Percentiles rank a stretch among this genome's conserved stretches.
phyloP scores from a whole-genome alignment of 1,139 yeast species.

The Pichia sp. region DNA sequence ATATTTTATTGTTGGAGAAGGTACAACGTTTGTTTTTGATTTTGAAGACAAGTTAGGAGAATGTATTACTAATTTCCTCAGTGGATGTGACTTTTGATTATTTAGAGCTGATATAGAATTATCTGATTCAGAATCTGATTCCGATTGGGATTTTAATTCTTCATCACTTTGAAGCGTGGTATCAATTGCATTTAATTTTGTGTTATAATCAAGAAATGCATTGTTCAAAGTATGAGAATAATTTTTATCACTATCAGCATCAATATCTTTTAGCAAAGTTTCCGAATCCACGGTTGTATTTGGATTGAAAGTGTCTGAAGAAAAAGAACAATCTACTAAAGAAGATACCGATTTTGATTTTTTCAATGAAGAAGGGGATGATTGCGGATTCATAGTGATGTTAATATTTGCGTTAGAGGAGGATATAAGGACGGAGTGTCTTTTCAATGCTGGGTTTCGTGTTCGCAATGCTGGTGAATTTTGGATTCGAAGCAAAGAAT shows the following conservation, averaged over 20 bases:
- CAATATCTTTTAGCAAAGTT: too few relatives aligned
- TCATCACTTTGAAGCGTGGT: too few relatives aligned
- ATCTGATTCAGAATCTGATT: not conserved
- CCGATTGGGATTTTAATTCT: not conserved
- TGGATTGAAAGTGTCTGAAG: constrained; percentile 7
- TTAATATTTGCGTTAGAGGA: not conserved
- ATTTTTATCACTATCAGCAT: constrained; percentile 8
- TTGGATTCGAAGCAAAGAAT: too few relatives aligned
- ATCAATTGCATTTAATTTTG: constrained; percentile 1
- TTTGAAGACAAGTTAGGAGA: constrained; percentile 3
- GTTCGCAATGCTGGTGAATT: too few relatives aligned
- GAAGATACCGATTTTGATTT: not conserved
- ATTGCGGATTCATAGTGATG: not conserved
- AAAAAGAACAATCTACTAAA: not conserved
- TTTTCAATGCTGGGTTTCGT: too few relatives aligned
- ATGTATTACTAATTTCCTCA: constrained; percentile 7
- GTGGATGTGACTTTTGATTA: constrained; percentile 2
- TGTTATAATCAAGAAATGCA: constrained; percentile 11
- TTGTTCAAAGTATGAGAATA: constrained; percentile 6
- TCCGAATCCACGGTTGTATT: constrained; percentile 7
- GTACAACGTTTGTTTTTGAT: not conserved
- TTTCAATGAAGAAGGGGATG: not conserved
- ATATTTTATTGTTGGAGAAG: not conserved
- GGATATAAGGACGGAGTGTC: too few relatives aligned
- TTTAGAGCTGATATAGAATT: not conserved